Evolutionary conservation across 139 green algal species (phyloP), one percentile per base, ranked within the genome.

Genomic region (Chlorella ohadii): DNA sequence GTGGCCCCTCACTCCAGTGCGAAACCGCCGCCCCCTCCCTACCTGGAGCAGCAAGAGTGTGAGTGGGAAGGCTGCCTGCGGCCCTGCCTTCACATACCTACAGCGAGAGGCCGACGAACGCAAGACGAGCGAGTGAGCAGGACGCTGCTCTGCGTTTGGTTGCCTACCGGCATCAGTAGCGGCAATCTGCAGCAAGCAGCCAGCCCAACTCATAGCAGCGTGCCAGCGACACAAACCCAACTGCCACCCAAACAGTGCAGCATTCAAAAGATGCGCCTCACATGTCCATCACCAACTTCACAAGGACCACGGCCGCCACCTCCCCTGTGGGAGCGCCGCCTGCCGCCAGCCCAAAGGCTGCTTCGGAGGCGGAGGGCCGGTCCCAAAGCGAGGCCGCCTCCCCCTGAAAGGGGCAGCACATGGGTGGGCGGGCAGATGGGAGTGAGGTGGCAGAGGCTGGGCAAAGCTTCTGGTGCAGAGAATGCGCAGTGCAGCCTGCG

Each of bases 211-310:
- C 44, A 51, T 9, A 51, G 44, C 44, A 51, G 44, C 44, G 7
- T 16, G 44, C 44, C 44, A 51, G 44, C 44, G 44, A 9, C 44
- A 9, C 44, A 51, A 51, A 6, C 7, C 7, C 44, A 51, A n/a
- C n/a, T 51, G 44, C 44, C 44, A 51, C 9, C 7, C 44, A 51
- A 9, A 51, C 44, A 51, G 44, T 9, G 44, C 44, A 51, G n/a
- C n/a, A 51, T 6, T 9, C 44, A 51, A 6, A 51, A 6, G 44
- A 6, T 16, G 44, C 44, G 44, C 51, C 44, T 59, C 51, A 59
- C 71, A 96, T 57, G 82, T 97, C 94, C 83, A 96, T 86, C 22
- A 97, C 38, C 1, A 97, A 85, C 85, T 97, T 96, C 23, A 94
- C 73, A 28, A 96, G 82, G 51, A 96, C 88, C 57, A 84, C 78